Conservation (phyloP, 1,284 basidiomycete species). For the Heterobasidion occidentale region DNA sequence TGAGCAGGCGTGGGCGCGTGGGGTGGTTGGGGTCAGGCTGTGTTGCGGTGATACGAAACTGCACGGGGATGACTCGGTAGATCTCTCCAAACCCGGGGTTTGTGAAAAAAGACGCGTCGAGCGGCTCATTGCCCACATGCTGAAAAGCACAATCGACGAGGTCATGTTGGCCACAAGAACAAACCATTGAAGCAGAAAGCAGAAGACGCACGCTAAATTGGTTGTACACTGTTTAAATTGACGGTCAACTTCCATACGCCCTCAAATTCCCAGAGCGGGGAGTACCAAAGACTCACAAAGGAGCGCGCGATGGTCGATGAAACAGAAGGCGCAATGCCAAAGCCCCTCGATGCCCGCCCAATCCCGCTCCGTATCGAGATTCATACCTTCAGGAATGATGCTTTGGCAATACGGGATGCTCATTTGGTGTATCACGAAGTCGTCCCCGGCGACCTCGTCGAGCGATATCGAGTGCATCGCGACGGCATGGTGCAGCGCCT, state of each 20-base stretch:
- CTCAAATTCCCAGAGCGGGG: no score
- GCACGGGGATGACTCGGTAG: slow-evolving; percentile 38
- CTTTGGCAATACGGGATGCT: slow-evolving; percentile 48
- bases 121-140: slow-evolving; percentile 21
- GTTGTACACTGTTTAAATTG: slow-evolving; percentile 36
- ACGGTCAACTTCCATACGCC: neutral
- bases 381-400: slow-evolving; percentile 28
- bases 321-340: slow-evolving; percentile 59
- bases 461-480: slow-evolving; percentile 40
- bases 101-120: slow-evolving; percentile 41
- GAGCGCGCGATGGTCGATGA: slow-evolving; percentile 58
- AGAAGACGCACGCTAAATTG: slow-evolving; percentile 29
- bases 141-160: neutral
- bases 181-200: neutral
- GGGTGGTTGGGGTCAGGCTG: slow-evolving; percentile 40
- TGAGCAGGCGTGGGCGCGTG: slow-evolving; percentile 42
- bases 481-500: slow-evolving; percentile 47
- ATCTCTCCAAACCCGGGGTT: slow-evolving; percentile 41
- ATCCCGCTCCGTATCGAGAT: slow-evolving; percentile 34
- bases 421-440: slow-evolving; percentile 36
- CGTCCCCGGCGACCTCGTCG: slow-evolving; percentile 23
- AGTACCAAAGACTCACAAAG: slow-evolving; percentile 34
- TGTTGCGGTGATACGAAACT: slow-evolving; percentile 33
- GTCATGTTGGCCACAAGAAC: neutral
- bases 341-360: slow-evolving; percentile 57